Conservation (phyloP, 805 yeast species). For the Spathaspora passalidarum region DNA sequence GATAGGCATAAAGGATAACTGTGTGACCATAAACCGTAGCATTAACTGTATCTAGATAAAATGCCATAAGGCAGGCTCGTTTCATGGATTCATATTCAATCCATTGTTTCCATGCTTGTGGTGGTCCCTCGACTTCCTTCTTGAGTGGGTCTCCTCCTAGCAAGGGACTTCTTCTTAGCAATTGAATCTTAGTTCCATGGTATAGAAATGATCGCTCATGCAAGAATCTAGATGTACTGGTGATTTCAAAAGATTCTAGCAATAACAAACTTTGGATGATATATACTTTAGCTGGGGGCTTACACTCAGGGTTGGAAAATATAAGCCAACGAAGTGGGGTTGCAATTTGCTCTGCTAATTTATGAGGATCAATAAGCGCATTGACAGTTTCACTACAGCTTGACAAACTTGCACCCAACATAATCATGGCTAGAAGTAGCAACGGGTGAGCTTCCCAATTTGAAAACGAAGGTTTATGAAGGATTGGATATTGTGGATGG, state of each 20-base stretch:
- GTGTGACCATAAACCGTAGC: constrained; percentile 34
- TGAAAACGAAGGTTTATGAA: constrained; percentile 58
- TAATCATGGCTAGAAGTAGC: constrained; percentile 50
- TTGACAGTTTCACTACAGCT: constrained; percentile 20
- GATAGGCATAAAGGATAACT: constrained; percentile 23
- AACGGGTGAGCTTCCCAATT: constrained; percentile 46
- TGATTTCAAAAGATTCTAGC: constrained; percentile 71
- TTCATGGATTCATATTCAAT: constrained; percentile 36
- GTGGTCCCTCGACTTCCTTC: constrained; percentile 22
- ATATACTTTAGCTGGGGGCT: constrained; percentile 72
- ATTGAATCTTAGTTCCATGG: constrained; percentile 61
- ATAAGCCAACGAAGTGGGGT: constrained; percentile 65
- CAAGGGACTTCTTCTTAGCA: constrained; percentile 23
- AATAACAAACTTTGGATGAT: constrained; percentile 67
- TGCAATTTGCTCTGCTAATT: constrained; percentile 46
- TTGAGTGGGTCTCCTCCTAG: constrained; percentile 41
- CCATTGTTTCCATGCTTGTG: constrained; percentile 29
- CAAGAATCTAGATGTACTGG: constrained; percentile 55
- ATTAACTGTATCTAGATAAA: constrained; percentile 31
- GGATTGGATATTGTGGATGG: constrained; percentile 55
- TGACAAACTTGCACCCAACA: constrained; percentile 50
- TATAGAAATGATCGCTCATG: constrained; percentile 84
- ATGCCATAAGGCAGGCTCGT: constrained; percentile 32
- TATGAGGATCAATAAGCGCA: constrained; percentile 16
- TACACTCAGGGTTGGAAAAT: constrained; percentile 63